These are phyloP conservation scores for Diaporthe ilicicola DNA, from an alignment of 2,329 filamentous ascomycete species.

Conservation along the genomic window DNA sequence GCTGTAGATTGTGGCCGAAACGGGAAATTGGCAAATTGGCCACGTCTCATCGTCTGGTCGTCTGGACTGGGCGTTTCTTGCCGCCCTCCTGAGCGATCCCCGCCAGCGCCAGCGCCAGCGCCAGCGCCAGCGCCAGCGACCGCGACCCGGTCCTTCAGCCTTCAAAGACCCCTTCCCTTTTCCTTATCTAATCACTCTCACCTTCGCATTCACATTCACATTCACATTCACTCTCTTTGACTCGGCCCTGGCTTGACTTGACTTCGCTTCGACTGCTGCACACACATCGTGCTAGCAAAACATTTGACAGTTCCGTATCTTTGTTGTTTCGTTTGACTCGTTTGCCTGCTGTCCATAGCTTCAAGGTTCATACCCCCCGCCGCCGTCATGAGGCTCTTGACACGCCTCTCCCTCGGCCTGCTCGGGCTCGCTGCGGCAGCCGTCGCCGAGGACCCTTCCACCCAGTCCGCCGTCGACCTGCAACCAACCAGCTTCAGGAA, in stretches of 20 bases:
- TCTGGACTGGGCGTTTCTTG: not conserved
- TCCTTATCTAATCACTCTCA: slow-evolving; percentile 21
- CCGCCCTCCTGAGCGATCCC: slow-evolving; percentile 17
- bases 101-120: not conserved
- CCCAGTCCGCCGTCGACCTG: slow-evolving; percentile 81
- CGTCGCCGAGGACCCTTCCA: slow-evolving; percentile 56
- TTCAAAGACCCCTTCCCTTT: slow-evolving; percentile 5
- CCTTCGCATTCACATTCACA: not conserved
- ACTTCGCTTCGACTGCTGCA: slow-evolving; percentile 5
- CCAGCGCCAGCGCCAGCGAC: not conserved
- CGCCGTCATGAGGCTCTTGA: slow-evolving; percentile 38
- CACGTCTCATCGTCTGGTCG: slow-evolving; percentile 25
- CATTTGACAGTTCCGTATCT: not conserved
- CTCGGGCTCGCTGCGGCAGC: slow-evolving; percentile 61
- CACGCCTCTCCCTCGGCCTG: slow-evolving; percentile 57
- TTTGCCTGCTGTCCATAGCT: not conserved
- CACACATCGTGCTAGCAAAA: not conserved
- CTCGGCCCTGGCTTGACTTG: not conserved
- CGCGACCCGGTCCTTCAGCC: slow-evolving; percentile 15
- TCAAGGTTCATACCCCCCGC: not conserved
- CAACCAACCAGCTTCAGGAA: slow-evolving; percentile 86
- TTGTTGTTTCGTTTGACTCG: not conserved
- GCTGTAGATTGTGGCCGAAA: slow-evolving; percentile 20
- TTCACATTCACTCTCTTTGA: slow-evolving; percentile 2
- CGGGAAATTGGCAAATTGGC: slow-evolving; percentile 34